Base-by-base conservation (phyloP, 495 filamentous ascomycete genomes). In the Aspergillus carlsbadensis region DNA sequence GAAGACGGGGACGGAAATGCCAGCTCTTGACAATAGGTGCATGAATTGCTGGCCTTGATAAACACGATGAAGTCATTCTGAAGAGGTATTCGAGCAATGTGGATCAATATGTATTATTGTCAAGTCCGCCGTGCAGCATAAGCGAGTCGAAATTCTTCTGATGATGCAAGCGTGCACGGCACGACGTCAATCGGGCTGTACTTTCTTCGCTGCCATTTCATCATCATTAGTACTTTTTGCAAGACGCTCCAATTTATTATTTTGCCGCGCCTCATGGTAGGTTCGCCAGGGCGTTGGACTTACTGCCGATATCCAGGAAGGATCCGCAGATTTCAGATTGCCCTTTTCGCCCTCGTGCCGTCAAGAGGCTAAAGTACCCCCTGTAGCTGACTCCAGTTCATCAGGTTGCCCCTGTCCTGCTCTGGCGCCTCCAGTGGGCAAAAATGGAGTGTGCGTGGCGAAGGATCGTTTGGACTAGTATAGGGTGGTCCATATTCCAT, bases 321-420 rank as follows among this genome's bases (percentile, higher is more conserved):
- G 61, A 63, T 63, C 57, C 61, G 54, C 54, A 52, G 52, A 51
- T 46, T 44, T 33, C 37, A 47, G 47, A 58, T 61, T 64, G 39
- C 58, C 58, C 58, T 60, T 61, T 61, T 59, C 43, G 62, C 55
- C 31, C 52, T 58, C 54, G 53, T 61, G 61, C 62, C 55, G 58
- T 55, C 45, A 52, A 56, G 49, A 52, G 41, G 17, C 49, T 37
- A 53, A 50, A 54, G 36, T 57, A 50, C 45, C 44, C 40, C 52
- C 53, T 45, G 42, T 59, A 15, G 52, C 58, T 52, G 51, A 53
- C 54, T 47, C 60, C 34, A 39, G 21, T 55, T 50, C 44, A 54
- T 54, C 44, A 49, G 33, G 45, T 57, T 37, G 54, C 54, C 59
- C 59, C 59, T 57, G 54, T 49, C 29, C 42, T 40, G 18, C 10